phyloP scores from a whole-genome alignment of 73 alveolate species.

The Symbiodinium pilosum region DNA sequence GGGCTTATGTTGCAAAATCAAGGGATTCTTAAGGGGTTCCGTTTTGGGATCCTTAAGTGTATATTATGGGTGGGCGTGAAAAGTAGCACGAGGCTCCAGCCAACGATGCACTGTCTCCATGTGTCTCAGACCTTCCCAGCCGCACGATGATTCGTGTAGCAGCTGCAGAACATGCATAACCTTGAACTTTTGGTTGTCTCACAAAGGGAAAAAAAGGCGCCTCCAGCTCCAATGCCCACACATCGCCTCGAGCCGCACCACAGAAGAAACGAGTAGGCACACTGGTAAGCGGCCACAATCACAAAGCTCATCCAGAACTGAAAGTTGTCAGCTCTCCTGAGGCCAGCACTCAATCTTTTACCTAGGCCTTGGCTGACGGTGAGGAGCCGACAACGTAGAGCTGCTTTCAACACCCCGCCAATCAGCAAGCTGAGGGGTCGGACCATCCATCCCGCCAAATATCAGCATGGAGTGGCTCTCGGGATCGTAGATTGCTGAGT shows the following conservation, averaged over 20 bases:
- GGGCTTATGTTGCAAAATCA: not conserved
- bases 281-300: not conserved
- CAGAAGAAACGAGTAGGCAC: not conserved
- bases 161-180: not conserved
- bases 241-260: not conserved
- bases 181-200: not conserved
- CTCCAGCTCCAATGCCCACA: not conserved
- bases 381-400: too few species aligned
- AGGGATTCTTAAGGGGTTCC: not conserved
- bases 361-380: not conserved
- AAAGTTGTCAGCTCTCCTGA: not conserved
- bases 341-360: not conserved
- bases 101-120: not conserved
- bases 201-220: not conserved
- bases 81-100: not conserved
- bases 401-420: too few species aligned
- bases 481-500: not conserved
- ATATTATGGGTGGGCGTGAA: not conserved
- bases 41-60: not conserved
- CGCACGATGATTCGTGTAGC: not conserved
- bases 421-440: too few species aligned
- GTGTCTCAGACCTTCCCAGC: not conserved
- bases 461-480: too few species aligned
- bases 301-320: not conserved
- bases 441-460: too few species aligned